Evolutionary conservation across 176 grass and related monocot species (phyloP), one percentile per base, ranked within the genome.

Genomic region (Cenchrus purpureus): DNA sequence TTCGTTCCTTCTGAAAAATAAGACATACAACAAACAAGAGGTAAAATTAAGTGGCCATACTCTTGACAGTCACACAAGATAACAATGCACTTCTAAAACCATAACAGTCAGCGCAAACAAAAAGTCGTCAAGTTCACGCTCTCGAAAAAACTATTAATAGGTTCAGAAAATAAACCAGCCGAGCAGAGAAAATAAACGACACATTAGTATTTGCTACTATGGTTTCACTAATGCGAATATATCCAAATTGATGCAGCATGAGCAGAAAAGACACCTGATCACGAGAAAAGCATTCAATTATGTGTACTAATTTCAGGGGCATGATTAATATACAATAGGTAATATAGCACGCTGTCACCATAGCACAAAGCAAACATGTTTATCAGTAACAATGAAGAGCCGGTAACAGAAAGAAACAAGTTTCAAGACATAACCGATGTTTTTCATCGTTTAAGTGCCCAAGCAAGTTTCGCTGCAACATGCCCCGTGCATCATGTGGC

Each of bases 1-100:
- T 77, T 6, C 12, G 73, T 82, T 49, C 58, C 77, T 50, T 85
- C 82, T 91, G 90, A 7, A 4, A 45, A 72, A 12, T 1, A 64
- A 70, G 66, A 31, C 8, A 83, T 12, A 19, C 19, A 45, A n/a
- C 25, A 31, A 37, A 63, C 61, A 68, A 45, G 31, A 3, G 37
- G 4, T 3, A 49, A 53, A 44, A 63, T 44, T 14, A 10, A 58
- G 17, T 51, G 51, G 51, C 59, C 17, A 56, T 68, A 57, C 54
- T 59, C 56, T 19, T 19, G 17, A 7, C 17, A 9, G 19, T 59
- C 59, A 60, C 13, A 56, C 14, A 34, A 12, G 16, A 40, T 74
- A 31, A 20, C n/a, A 75, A 22, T 22, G 20, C 48, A 49, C 43
- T 44, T 71, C 11, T 46, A 50, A 45, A 22, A 58, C 25, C 7